Conservation (phyloP, 2,329 filamentous ascomycete species). For the Pseudodiploospora longispora region DNA sequence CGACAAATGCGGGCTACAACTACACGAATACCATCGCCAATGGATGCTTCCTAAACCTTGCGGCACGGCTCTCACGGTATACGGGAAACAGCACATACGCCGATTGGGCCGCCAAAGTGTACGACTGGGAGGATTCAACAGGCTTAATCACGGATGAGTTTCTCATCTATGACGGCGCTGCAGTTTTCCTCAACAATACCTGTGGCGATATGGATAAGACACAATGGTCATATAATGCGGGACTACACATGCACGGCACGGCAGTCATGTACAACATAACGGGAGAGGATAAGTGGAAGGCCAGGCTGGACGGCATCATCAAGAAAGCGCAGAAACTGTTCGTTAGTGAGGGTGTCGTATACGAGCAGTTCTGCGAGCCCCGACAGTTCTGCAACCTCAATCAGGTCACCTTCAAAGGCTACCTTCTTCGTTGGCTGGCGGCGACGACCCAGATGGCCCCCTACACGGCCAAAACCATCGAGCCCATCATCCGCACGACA, state of each 20-base stretch:
- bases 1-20: conserved; percentile 63
- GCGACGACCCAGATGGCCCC: conserved; percentile 47
- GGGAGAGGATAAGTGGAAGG: conserved; percentile 42
- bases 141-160: conserved; percentile 49
- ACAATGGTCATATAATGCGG: conserved; percentile 65
- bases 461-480: conserved; percentile 40
- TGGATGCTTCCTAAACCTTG: conserved; percentile 62
- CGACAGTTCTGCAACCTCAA: conserved; percentile 57
- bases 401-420: conserved; percentile 70
- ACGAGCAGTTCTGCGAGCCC: conserved; percentile 60
- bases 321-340: conserved; percentile 44
- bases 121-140: conserved; percentile 51
- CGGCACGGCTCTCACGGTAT: conserved; percentile 65
- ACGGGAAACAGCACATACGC: conserved; percentile 73
- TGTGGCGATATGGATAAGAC: conserved; percentile 47
- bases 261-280: conserved; percentile 59
- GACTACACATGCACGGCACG: conserved; percentile 54
- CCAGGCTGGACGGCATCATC: conserved; percentile 51
- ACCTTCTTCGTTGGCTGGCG: conserved; percentile 60
- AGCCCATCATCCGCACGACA: conserved; percentile 41
- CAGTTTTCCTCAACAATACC: conserved; percentile 28
- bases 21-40: conserved; percentile 65
- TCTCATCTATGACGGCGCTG: conserved; percentile 45
- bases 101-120: conserved; percentile 65
- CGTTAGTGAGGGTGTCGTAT: conserved; percentile 45